phyloP scores from a whole-genome alignment of 2,329 filamentous ascomycete genomes.

The Hymenotorrendiella dingleyae region DNA sequence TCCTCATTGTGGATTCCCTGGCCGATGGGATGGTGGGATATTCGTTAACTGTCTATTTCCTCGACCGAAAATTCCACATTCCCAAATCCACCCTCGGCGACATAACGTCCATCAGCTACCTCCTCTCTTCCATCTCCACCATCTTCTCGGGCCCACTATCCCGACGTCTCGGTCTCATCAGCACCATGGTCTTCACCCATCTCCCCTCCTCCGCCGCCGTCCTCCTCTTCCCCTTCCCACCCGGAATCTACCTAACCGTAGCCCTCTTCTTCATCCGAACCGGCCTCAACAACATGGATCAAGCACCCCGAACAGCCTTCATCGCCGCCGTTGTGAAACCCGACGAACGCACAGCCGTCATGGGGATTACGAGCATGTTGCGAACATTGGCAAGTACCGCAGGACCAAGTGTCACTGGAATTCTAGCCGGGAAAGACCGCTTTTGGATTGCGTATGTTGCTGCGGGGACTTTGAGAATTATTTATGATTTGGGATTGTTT shows the following conservation, averaged over 20 bases:
- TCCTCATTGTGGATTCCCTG: constrained; percentile 58
- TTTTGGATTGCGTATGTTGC: constrained; percentile 59
- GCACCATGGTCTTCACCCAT: constrained; percentile 71
- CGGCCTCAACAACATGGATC: constrained; percentile 62
- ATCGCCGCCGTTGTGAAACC: constrained; percentile 58
- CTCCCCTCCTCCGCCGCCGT: constrained; percentile 55
- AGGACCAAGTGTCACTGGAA: constrained; percentile 57
- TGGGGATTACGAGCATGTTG: constrained; percentile 63
- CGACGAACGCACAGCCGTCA: constrained; percentile 61
- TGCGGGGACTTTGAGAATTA: constrained; percentile 54
- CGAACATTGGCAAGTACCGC: constrained; percentile 57
- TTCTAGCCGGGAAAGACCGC: constrained; percentile 46
- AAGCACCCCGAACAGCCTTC: constrained; percentile 63
- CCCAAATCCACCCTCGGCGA: constrained; percentile 54
- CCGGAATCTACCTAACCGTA: constrained; percentile 53
- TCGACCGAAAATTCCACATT: constrained; percentile 49
- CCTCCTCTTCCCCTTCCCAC: constrained; percentile 40
- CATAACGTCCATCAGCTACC: constrained; percentile 47
- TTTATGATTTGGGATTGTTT: constrained; percentile 53
- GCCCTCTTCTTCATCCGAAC: constrained; percentile 55
- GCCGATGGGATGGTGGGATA: constrained; percentile 61
- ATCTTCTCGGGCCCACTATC: constrained; percentile 44
- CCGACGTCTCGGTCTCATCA: constrained; percentile 50
- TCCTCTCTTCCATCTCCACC: constrained; percentile 49
- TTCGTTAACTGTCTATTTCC: constrained; percentile 52